phyloP scores from a whole-genome alignment of 768 basidiomycete genomes.

The Boletus rufocinnamomeus region DNA sequence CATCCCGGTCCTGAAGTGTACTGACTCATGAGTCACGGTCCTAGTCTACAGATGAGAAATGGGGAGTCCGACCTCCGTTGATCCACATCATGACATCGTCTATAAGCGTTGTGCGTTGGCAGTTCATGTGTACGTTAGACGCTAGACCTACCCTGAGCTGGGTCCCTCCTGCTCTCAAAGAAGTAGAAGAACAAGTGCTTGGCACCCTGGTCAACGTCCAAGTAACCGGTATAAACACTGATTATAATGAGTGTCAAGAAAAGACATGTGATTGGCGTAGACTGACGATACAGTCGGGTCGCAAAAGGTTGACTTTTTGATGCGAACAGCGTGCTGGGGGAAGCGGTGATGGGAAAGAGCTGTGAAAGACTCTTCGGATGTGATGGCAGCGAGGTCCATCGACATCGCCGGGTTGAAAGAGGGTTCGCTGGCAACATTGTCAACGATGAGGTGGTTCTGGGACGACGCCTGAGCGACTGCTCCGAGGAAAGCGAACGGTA shows the following conservation, averaged over 20 bases:
- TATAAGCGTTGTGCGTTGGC: conserved; percentile 8
- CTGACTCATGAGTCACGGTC: background rate
- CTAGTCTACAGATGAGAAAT: background rate
- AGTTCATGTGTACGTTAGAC: background rate
- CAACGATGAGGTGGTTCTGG: conserved; percentile 9
- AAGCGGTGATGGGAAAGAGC: conserved; percentile 50
- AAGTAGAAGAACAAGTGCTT: conserved; percentile 61
- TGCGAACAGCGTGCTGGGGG: conserved; percentile 53
- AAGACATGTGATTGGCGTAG: background rate
- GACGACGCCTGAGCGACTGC: conserved; percentile 2
- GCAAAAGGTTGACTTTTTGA: conserved; percentile 64
- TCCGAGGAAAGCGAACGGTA: conserved; percentile 8
- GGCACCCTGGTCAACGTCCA: conserved; percentile 50
- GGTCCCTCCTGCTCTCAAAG: conserved; percentile 55
- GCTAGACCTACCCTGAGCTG: conserved; percentile 36
- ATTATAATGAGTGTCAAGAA: background rate
- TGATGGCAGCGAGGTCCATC: conserved; percentile 29
- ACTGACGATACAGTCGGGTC: conserved; percentile 54
- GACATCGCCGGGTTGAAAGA: background rate
- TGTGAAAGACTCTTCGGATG: conserved; percentile 36
- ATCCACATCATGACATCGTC: conserved; percentile 76
- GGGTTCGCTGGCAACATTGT: background rate
- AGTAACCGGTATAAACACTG: conserved; percentile 50
- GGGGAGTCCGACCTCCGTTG: conserved; percentile 51
- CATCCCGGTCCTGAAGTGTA: conserved; percentile 54